Evolutionary conservation across 108 stramenopile species (phyloP), one percentile per base, ranked within the genome.

Genomic region (Stephanodiscus minutulus): DNA sequence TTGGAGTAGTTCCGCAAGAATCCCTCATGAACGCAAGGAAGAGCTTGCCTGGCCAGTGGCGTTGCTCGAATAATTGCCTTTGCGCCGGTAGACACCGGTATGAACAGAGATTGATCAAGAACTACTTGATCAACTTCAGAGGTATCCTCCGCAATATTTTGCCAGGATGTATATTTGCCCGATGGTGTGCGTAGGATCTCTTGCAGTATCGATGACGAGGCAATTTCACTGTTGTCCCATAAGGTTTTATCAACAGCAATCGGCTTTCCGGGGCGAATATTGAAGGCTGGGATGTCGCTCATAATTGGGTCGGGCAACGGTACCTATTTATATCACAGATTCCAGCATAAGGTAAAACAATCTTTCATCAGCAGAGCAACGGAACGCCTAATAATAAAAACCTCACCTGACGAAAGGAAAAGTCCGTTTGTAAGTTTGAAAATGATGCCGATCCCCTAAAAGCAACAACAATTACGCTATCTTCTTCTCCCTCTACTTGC

Each of bases 371-470:
- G 55, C n/a, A 60, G 18, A 4, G 12, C 25, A 27, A 52, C 44
- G 39, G 37, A 61, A 33, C 17, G 7, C 27, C 20, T 28, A 12
- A 24, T 56, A 37, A n/a, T 29, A 37, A 60, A 60, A 48, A 5
- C n/a, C 73, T 36, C 61, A 68, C 74, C 74, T 95, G 94, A 18
- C 81, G 50, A 41, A 86, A 83, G 20, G 85, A 81, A 35, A 97
- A 68, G 66, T 97, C 96, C 3, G 90, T 95, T 49, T 82, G 66
- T 58, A 96, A 73, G 64, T 97, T 95, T 41, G 85, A 82, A 9
- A 73, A 47, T 35, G 75, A 84, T n/a, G 88, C 83, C 7, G 96
- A 92, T 13, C 96, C 96, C 41, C 96, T 86, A 66, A 97, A 97
- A n/a, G 94, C 83, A 41, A 97, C 73, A 6, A 97, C 88, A 65